phyloP scores from a whole-genome alignment of 75 land plant genomes.

The Sequoiadendron giganteum region DNA sequence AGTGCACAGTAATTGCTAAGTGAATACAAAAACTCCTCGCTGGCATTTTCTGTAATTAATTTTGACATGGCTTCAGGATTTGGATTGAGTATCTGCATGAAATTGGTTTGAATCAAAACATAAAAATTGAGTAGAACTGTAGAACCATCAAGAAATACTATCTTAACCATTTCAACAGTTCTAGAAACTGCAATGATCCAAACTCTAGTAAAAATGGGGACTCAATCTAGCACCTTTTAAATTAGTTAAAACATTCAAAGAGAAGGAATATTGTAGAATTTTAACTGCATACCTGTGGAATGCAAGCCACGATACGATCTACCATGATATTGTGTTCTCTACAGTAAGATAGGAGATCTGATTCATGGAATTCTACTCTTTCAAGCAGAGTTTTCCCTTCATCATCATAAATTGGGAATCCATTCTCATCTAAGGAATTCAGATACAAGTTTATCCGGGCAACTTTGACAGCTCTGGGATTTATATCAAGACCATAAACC shows the following conservation, averaged over 20 bases:
- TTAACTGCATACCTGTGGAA: constrained; percentile 76
- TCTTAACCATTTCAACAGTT: not conserved
- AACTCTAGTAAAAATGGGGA: not conserved
- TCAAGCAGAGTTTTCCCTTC: constrained; percentile 88
- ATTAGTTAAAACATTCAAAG: not conserved
- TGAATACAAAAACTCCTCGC: constrained; percentile 92
- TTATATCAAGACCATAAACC: constrained; percentile 97
- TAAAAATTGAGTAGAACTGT: not conserved
- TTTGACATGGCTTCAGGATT: constrained; percentile 98
- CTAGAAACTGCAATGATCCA: not conserved
- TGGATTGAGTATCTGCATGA: constrained; percentile 88
- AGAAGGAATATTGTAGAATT: not conserved
- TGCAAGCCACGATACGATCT: constrained; percentile 97
- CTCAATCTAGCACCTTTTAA: not conserved
- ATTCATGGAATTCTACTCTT: constrained; percentile 94
- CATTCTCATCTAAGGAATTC: constrained; percentile 88
- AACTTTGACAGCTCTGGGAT: constrained; percentile 94
- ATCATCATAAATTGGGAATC: constrained; percentile 72
- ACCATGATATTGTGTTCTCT: constrained; percentile 76
- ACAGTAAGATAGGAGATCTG: constrained; percentile 87
- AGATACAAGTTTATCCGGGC: constrained; percentile 92
- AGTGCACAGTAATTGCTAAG: constrained; percentile 99
- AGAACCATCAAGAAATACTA: not conserved
- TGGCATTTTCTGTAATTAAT: constrained; percentile 94
- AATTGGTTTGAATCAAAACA: not conserved